phyloP scores from a whole-genome alignment of 805 yeast species.

The Saccharomycopsis sp. region DNA sequence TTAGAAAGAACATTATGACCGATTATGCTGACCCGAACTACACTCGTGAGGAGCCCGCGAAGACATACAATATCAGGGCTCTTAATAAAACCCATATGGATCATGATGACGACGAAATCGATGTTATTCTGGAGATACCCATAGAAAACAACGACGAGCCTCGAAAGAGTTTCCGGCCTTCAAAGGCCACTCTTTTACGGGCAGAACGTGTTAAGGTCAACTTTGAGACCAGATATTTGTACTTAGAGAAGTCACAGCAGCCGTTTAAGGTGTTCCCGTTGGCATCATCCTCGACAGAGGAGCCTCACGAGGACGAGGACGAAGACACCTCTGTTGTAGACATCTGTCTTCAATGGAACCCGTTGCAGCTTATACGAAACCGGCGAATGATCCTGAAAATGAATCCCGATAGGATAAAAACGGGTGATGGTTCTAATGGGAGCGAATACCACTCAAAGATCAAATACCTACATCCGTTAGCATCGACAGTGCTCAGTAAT shows the following conservation, averaged over 20 bases:
- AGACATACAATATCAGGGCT: conserved; percentile 17
- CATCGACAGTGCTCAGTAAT: neutral
- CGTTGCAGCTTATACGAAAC: conserved; percentile 17
- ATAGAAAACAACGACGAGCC: neutral
- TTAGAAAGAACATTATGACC: conserved; percentile 12
- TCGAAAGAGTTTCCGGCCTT: neutral
- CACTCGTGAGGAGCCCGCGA: conserved; percentile 10
- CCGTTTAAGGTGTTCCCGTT: conserved; percentile 2
- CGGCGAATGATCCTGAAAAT: conserved; percentile 3
- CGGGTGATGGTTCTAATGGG: neutral
- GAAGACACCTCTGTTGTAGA: conserved; percentile 2
- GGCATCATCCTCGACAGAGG: too few species aligned
- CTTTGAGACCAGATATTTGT: conserved; percentile 13
- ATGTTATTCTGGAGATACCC: neutral
- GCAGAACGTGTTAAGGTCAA: conserved; percentile 14
- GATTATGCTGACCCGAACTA: conserved; percentile 21
- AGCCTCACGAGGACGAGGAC: neutral
- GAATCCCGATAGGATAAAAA: neutral
- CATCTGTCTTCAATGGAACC: conserved; percentile 13
- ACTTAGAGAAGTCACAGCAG: conserved; percentile 10
- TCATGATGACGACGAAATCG: neutral
- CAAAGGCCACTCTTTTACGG: conserved; percentile 16
- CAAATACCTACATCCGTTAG: neutral
- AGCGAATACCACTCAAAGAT: neutral
- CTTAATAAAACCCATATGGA: conserved; percentile 1